Percentiles rank a stretch among this genome's conserved stretches.
phyloP scores from a whole-genome alignment of 2,329 filamentous ascomycete species.

The Didymella pinodella region DNA sequence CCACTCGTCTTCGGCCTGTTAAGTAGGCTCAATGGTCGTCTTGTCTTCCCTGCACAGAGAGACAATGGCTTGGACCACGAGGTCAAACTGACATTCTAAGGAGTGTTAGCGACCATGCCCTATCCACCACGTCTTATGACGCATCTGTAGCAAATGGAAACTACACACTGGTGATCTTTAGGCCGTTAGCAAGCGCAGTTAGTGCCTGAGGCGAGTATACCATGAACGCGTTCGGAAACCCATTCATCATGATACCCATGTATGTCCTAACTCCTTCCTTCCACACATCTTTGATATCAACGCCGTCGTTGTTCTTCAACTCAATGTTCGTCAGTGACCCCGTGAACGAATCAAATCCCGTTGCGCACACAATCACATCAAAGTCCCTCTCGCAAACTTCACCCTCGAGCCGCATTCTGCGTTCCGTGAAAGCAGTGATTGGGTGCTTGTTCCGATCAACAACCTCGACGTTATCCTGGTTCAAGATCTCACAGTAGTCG shows the following conservation, averaged over 20 bases:
- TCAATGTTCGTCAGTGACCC: conserved; percentile 48
- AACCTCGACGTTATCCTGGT: conserved; percentile 58
- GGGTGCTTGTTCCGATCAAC: conserved; percentile 50
- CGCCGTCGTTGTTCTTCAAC: conserved; percentile 41
- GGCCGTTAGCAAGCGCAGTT: conserved; percentile 56
- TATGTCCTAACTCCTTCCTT: conserved; percentile 49
- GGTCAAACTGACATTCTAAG: conserved; percentile 50
- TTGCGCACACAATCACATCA: conserved; percentile 61
- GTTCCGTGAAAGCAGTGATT: conserved; percentile 58
- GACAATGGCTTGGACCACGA: conserved; percentile 50
- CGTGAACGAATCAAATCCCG: conserved; percentile 54
- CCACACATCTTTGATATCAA: conserved; percentile 50
- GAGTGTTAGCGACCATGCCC: neutral
- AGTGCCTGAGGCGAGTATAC: conserved; percentile 56
- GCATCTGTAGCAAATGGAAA: neutral
- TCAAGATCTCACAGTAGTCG: conserved; percentile 53
- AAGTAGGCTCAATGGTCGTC: conserved; percentile 47
- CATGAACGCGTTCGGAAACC: conserved; percentile 51
- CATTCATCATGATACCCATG: conserved; percentile 51
- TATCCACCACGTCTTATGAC: neutral
- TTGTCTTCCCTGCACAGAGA: conserved; percentile 40
- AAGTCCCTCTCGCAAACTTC: conserved; percentile 59
- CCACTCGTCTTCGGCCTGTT: conserved; percentile 53
- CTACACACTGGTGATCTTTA: conserved; percentile 46
- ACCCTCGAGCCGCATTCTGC: conserved; percentile 59